Base-by-base conservation (phyloP, 1,284 basidiomycete genomes). In the Boletellus deceptivus region DNA sequence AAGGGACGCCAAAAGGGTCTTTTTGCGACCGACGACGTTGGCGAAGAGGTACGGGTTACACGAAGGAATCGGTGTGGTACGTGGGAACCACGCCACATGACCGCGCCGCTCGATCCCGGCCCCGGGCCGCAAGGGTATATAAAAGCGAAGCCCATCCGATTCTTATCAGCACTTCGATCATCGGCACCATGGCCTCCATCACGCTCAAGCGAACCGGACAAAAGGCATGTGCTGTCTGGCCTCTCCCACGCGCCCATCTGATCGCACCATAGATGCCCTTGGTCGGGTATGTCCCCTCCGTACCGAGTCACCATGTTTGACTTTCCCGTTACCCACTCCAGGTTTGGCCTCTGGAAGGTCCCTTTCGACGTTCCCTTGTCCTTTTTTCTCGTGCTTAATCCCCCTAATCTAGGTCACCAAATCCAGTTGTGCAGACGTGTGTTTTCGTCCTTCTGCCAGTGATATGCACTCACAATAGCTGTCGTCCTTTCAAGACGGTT, bases 281-380 rank as follows among this genome's bases (percentile, higher is more conserved):
- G 50, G 62, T 67, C 36, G 65, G 65, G 65, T 67, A 50, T 36
- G 68, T 61, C n/a, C 39, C 46, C 34, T 18, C 46, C 42, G 0
- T 36, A 13, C 20, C 9, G 22, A 50, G n/a, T 14, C 20, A 16
- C 17, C 14, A 29, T n/a, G 39, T 35, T 54, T 9, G 44, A 25
- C 29, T 10, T 20, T 40, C 29, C 33, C 24, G 25, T 33, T 13
- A 9, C 9, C 5, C 17, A 33, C 45, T 20, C 35, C 53, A 86
- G 84, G 63, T 79, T 86, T 60, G 84, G 84, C 57, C 76, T 86
- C 51, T 87, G 85, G 84, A 86, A 87, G 75, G 83, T 63, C 50
- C 48, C 36, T 52, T 27, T 41, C 31, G 13, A 14, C 11, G 1
- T 37, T 43, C 75, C 47, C 57, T 49, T 43, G 14, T 44, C 22